These are phyloP conservation scores for Ceratocystis albifundus DNA, from an alignment of 2,329 filamentous ascomycete genomes.

Conservation along the genomic window DNA sequence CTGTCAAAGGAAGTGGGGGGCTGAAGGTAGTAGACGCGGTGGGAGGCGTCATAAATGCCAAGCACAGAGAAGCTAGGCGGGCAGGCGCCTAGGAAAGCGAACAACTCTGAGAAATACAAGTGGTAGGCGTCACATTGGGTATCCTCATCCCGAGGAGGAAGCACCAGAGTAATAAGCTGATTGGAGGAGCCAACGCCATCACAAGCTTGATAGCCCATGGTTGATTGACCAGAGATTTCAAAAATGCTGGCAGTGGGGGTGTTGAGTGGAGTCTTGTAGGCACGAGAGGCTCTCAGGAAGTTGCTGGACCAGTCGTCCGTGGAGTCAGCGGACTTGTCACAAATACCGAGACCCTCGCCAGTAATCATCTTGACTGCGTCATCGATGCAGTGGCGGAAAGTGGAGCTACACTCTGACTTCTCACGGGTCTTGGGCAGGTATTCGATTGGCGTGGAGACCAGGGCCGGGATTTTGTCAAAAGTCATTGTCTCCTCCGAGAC, in stretches of 20 bases:
- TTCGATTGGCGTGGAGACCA: constrained; percentile 12
- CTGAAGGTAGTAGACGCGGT: constrained; percentile 22
- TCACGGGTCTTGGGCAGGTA: constrained; percentile 21
- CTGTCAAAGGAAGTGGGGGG: constrained; percentile 22
- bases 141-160: constrained; percentile 16
- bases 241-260: constrained; percentile 20
- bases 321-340: constrained; percentile 1
- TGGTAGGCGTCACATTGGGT: constrained; percentile 22
- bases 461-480: constrained; percentile 6
- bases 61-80: constrained; percentile 20
- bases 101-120: constrained; percentile 20
- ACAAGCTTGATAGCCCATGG: not conserved
- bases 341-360: constrained; percentile 18
- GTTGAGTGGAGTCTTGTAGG: constrained; percentile 14
- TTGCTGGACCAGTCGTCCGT: not conserved
- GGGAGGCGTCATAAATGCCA: constrained; percentile 22
- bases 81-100: constrained; percentile 19
- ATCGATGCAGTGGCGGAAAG: constrained; percentile 22
- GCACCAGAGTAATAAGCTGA: constrained; percentile 20
- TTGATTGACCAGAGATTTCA: constrained; percentile 7
- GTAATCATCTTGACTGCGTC: constrained; percentile 22
- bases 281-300: not conserved
- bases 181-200: not conserved
- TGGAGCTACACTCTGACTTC: constrained; percentile 22
- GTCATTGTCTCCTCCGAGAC: constrained; percentile 6